Evolutionary conservation across 2,329 filamentous ascomycete genomes (phyloP).

Genomic region (Pestalotiopsis sp.): DNA sequence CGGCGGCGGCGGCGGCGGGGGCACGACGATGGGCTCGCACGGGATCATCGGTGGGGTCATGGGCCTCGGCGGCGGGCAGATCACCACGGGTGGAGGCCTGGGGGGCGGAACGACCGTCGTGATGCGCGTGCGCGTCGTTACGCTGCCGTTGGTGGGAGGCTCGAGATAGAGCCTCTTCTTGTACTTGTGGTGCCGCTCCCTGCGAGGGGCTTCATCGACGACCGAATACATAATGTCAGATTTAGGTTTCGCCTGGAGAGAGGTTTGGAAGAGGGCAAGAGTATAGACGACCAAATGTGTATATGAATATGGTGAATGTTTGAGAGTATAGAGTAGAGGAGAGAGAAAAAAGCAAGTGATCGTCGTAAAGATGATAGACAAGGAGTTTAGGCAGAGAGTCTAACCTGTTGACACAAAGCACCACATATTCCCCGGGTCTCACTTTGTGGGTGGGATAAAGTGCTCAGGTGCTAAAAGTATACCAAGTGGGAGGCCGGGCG

Average conservation of each 20-base stretch:
- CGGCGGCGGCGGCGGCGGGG: conserved; percentile 18
- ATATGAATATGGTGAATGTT: background rate
- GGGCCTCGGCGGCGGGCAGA: conserved; percentile 13
- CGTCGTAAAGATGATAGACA: background rate
- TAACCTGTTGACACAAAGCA: conserved; percentile 13
- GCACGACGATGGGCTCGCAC: conserved; percentile 21
- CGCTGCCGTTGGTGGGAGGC: conserved; percentile 38
- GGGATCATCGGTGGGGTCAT: background rate
- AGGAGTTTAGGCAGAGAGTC: background rate
- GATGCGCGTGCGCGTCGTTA: conserved; percentile 36
- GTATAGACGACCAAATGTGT: too few relatives aligned
- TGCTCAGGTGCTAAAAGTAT: conserved; percentile 5
- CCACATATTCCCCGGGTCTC: conserved; percentile 6
- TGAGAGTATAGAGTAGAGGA: background rate
- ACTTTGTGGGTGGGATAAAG: conserved; percentile 4
- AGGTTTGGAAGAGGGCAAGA: background rate
- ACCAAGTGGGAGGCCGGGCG: conserved; percentile 1
- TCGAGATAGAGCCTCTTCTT: conserved; percentile 46
- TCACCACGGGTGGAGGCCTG: conserved; percentile 21
- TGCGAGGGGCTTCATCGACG: conserved; percentile 32
- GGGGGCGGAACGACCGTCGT: conserved; percentile 41
- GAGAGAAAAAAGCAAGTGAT: background rate
- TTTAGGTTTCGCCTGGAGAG: background rate
- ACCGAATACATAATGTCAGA: conserved; percentile 30
- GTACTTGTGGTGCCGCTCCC: conserved; percentile 35